Conservation (phyloP, 345 rosid genomes). For the Erucastrum elatum region DNA sequence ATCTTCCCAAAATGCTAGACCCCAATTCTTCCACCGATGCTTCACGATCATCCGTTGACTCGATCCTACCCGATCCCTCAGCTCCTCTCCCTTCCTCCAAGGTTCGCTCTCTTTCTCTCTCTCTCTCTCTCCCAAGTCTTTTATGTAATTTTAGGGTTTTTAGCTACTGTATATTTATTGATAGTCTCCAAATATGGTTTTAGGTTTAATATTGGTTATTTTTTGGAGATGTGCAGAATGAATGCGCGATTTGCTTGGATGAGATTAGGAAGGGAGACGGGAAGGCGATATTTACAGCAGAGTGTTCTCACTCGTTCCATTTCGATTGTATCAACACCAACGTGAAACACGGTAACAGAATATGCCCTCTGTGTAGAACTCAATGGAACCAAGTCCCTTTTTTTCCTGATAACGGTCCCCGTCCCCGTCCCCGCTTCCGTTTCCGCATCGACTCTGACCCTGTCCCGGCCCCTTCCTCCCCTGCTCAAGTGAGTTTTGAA, state of each 20-base stretch:
- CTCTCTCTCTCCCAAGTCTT: neutral
- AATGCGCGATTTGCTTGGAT: conserved; percentile 80
- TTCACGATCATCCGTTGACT: conserved; percentile 32
- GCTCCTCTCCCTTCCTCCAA: conserved; percentile 21
- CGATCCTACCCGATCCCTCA: conserved; percentile 15
- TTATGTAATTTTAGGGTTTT: conserved; percentile 1
- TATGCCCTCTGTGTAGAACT: conserved; percentile 84
- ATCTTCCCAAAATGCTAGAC: conserved; percentile 22
- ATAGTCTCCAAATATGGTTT: neutral
- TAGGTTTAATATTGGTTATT: conserved; percentile 26
- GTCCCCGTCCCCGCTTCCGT: conserved; percentile 27
- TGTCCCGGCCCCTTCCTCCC: conserved; percentile 42
- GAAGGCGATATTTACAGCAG: conserved; percentile 89
- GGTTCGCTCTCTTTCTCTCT: conserved; percentile 17
- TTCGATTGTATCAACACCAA: conserved; percentile 83
- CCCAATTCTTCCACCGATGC: conserved; percentile 30
- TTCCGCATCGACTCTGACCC: conserved; percentile 35
- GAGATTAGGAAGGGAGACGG: conserved; percentile 69
- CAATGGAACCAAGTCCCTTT: conserved; percentile 69
- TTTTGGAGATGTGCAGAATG: conserved; percentile 52
- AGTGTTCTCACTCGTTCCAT: conserved; percentile 93
- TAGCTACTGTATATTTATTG: neutral
- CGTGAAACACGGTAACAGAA: conserved; percentile 80
- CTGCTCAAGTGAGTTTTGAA: conserved; percentile 55
- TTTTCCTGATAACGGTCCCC: conserved; percentile 24